phyloP scores from a whole-genome alignment of 148 eudicot species.

The Cornus suecica region DNA sequence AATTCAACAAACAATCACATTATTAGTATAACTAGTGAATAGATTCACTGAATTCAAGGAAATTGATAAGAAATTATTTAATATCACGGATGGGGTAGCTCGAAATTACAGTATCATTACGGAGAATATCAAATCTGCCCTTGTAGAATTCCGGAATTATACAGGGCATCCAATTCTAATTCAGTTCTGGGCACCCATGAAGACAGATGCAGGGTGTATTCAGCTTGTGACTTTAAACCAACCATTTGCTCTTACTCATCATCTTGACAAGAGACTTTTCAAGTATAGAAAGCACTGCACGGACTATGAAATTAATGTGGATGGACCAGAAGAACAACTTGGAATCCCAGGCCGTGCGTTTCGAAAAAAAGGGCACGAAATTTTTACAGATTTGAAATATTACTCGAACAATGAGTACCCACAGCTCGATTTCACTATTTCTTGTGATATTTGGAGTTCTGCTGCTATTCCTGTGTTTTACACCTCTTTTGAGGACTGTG shows the following conservation, averaged over 20 bases:
- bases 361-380: slow-evolving; percentile 47
- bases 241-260: no score
- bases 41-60: no score
- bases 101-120: no score
- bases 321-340: slow-evolving; percentile 12
- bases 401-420: slow-evolving; percentile 55
- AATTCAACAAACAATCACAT: no score
- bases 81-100: no score
- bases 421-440: slow-evolving; percentile 43
- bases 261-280: no score
- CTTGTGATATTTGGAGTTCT: slow-evolving; percentile 42
- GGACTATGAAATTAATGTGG: no score
- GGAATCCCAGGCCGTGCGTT: slow-evolving; percentile 67
- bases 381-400: slow-evolving; percentile 55
- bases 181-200: slow-evolving; percentile 52
- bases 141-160: not conserved
- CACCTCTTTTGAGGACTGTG: slow-evolving; percentile 44
- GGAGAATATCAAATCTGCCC: not conserved
- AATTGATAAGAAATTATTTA: no score
- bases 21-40: no score
- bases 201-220: slow-evolving; percentile 29
- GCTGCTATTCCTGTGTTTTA: slow-evolving; percentile 66
- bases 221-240: slow-evolving; percentile 48
- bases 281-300: no score
- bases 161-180: slow-evolving; percentile 13